A percentile compares a stretch with the other conserved stretches of the same genome.
Evolutionary conservation across 2,329 filamentous ascomycete genomes (phyloP).

Genomic region (Fusarium transvaalense): DNA sequence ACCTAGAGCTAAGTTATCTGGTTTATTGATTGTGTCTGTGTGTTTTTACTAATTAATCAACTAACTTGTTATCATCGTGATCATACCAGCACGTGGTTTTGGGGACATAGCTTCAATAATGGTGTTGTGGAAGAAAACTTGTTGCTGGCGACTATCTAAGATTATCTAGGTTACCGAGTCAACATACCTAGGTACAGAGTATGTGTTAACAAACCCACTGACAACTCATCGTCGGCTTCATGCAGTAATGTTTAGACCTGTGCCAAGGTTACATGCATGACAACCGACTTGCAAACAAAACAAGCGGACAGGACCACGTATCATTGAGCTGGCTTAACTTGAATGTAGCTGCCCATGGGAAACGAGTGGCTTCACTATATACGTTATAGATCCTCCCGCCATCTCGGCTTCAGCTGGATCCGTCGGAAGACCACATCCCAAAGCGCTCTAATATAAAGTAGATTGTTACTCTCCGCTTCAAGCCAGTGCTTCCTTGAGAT

Average conservation of each 20-base stretch:
- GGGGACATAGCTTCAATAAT: neutral
- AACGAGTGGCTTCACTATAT: neutral
- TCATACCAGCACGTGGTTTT: neutral
- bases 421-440: neutral
- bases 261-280: slow-evolving; percentile 10
- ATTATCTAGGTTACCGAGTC: too few relatives aligned
- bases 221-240: slow-evolving; percentile 26
- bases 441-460: slow-evolving; percentile 12
- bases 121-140: neutral
- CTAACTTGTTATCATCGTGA: neutral
- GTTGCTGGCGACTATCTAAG: neutral
- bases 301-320: slow-evolving; percentile 8
- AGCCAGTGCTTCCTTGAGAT: slow-evolving; percentile 2
- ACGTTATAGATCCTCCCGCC: slow-evolving; percentile 11
- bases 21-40: slow-evolving; percentile 2
- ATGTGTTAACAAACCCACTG: slow-evolving; percentile 8
- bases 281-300: neutral
- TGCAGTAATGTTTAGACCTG: slow-evolving; percentile 6
- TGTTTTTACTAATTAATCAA: neutral
- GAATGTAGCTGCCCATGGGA: neutral
- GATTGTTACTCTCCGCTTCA: slow-evolving; percentile 21
- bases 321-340: slow-evolving; percentile 2
- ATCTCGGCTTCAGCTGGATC: neutral
- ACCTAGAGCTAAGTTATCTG: neutral
- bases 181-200: too few relatives aligned